Evolutionary conservation across 2,329 filamentous ascomycete species (phyloP), one percentile per base, ranked within the genome.

Genomic region (Epichloe festucae): DNA sequence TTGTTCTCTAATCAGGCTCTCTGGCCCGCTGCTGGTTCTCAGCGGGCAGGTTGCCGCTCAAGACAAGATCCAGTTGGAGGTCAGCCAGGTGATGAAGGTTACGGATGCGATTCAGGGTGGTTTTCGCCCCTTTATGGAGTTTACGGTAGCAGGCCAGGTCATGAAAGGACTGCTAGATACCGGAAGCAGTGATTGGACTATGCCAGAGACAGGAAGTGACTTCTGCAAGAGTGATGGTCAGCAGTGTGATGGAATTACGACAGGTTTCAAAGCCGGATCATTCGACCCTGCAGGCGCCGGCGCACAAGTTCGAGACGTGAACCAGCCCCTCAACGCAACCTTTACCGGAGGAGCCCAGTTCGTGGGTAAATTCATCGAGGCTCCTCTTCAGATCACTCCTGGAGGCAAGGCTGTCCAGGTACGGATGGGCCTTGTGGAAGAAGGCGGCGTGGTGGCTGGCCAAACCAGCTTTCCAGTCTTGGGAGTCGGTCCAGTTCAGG

Each of bases 121-220:
- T 31, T 53, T 51, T 19, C 35, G 48, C n/a, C 51, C 46, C 4
- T 45, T 52, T 40, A 41, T 52, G 21, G 47, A 52, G 10, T 52
- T 49, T 47, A 1, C 34, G 11, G 27, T 52, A 12, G 51, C 39
- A 11, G 42, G 19, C 2, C 51, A 52, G 17, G 14, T 3, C 3
- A 34, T 52, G 12, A 45, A 5, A 17, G 51, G 19, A 21, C 43
- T 52, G 5, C 44, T 52, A 19, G 51, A 52, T 14, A 52, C 51
- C 7, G 51, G 51, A 6, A 49, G 46, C 34, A 42, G 46, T 21
- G 46, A 52, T 23, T 40, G 47, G 7, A 23, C 21, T 5, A 36
- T 48, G 1, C 51, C 51, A 4, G 19, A 7, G 23, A 49, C 39
- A 4, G 41, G 40, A 31, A 45, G 40, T 3, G 8, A 14, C 5